These are phyloP conservation scores for Talaromyces islandicus DNA, from an alignment of 2,329 filamentous ascomycete genomes.

Conservation along the genomic window DNA sequence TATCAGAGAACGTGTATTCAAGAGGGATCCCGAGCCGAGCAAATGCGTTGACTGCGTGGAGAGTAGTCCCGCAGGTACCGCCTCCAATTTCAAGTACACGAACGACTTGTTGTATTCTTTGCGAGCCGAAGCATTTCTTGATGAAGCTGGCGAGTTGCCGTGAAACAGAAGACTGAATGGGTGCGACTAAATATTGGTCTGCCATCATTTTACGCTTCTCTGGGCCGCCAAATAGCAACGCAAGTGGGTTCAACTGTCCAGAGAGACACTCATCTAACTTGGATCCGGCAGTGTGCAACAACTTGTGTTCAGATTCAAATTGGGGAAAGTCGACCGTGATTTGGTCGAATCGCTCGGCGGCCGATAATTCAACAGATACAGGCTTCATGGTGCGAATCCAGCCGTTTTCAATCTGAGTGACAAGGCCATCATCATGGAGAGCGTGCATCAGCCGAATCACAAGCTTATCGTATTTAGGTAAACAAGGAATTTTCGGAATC, in stretches of 20 bases:
- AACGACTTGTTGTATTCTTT: background rate
- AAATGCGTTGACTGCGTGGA: conserved; percentile 22
- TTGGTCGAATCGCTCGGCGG: background rate
- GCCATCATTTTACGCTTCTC: background rate
- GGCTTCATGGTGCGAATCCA: background rate
- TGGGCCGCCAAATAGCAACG: background rate
- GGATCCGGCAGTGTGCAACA: background rate
- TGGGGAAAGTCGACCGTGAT: background rate
- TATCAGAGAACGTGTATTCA: conserved; percentile 18
- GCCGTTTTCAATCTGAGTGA: background rate
- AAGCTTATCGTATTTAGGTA: conserved; percentile 12
- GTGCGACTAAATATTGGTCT: background rate
- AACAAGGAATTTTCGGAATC: conserved; percentile 15
- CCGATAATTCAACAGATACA: background rate
- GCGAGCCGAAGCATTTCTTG: background rate
- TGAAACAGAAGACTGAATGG: background rate
- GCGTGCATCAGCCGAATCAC: conserved; percentile 1
- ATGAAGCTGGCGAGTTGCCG: background rate
- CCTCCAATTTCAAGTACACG: conserved; percentile 34
- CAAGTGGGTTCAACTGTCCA: background rate
- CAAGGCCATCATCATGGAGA: background rate
- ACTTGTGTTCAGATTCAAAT: background rate
- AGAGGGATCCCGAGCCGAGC: conserved; percentile 20
- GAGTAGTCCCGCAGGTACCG: conserved; percentile 34
- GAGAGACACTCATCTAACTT: background rate